A percentile compares a stretch with the other conserved stretches of the same genome.
phyloP scores from a whole-genome alignment of 169 alveolate genomes.

The Plasmodium yoelii region DNA sequence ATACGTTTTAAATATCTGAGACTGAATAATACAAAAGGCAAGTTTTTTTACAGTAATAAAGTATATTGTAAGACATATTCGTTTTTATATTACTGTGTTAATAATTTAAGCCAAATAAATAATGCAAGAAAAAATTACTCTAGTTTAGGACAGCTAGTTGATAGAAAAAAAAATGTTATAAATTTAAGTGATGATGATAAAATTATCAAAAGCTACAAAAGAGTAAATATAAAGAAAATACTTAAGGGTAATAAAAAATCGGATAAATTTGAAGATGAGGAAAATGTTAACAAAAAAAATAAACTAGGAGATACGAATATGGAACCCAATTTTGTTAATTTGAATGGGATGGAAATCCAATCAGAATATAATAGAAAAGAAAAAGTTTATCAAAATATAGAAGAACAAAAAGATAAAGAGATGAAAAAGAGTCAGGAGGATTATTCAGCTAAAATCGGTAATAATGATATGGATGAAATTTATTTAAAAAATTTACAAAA shows the following conservation, averaged over 20 bases:
- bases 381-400: neutral
- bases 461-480: neutral
- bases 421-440: neutral
- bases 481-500: neutral
- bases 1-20: constrained; percentile 20
- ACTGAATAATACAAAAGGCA: neutral
- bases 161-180: constrained; percentile 27
- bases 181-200: constrained; percentile 9
- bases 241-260: constrained; percentile 28
- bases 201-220: constrained; percentile 39
- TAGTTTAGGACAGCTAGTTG: constrained; percentile 21
- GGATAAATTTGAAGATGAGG: neutral
- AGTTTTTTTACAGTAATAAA: constrained; percentile 1
- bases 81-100: neutral
- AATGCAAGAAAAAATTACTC: neutral
- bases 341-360: neutral
- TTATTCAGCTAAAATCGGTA: neutral
- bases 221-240: constrained; percentile 67
- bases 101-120: neutral
- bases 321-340: neutral
- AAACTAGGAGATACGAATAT: neutral
- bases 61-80: neutral
- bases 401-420: neutral
- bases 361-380: neutral
- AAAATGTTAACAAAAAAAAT: neutral